Percentiles rank a stretch among this genome's conserved stretches.
These are phyloP conservation scores for Cladobotryum mycophilum DNA, from an alignment of 2,329 filamentous ascomycete genomes.

Conservation along the genomic window DNA sequence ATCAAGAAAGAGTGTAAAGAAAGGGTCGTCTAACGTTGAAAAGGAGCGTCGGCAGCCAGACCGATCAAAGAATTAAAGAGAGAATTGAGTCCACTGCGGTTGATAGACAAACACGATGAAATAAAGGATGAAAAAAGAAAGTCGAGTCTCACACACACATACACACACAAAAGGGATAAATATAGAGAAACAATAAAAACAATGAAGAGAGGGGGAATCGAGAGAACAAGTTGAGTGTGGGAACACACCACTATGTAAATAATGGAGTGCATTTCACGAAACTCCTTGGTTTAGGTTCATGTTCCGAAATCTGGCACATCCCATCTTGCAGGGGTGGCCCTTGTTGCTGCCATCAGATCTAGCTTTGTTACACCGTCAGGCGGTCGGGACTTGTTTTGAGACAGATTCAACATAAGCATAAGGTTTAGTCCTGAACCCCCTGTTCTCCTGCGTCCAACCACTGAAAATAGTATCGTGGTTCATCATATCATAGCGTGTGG, in stretches of 20 bases:
- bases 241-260: neutral
- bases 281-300: neutral
- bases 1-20: neutral
- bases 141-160: constrained; percentile 14
- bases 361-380: constrained; percentile 22
- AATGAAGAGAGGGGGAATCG: neutral
- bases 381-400: constrained; percentile 10
- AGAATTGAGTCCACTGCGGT: constrained; percentile 25
- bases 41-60: constrained; percentile 52
- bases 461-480: neutral
- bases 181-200: constrained; percentile 9
- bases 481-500: too few relatives aligned
- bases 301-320: neutral
- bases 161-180: constrained; percentile 17
- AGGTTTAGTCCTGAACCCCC: constrained; percentile 16
- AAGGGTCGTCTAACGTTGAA: constrained; percentile 16
- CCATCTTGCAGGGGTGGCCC: constrained; percentile 2
- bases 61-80: constrained; percentile 44
- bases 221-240: neutral
- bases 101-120: constrained; percentile 30
- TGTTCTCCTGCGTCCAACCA: neutral
- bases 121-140: constrained; percentile 25
- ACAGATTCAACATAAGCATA: constrained; percentile 17
- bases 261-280: neutral
- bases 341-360: constrained; percentile 18